Evolutionary conservation across 2,329 filamentous ascomycete species (phyloP).

Genomic region (Zopfia rhizophila): DNA sequence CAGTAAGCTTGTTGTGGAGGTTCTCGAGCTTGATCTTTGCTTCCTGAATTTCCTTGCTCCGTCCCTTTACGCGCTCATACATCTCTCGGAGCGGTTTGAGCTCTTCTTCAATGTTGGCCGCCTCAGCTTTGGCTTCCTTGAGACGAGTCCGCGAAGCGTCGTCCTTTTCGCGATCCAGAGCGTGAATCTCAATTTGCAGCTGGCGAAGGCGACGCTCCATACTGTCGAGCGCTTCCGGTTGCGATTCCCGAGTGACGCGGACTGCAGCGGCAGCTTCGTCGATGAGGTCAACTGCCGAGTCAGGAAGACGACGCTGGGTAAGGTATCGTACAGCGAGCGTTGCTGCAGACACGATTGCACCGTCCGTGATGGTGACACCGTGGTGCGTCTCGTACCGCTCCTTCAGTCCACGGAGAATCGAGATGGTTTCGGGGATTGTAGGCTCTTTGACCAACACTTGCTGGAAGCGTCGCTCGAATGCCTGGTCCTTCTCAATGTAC

Average conservation of each 20-base stretch:
- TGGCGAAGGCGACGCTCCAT: conserved; percentile 90
- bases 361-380: conserved; percentile 95
- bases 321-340: conserved; percentile 93
- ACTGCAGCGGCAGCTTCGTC: conserved; percentile 98
- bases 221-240: conserved; percentile 94
- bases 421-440: conserved; percentile 86
- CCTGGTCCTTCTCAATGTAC: conserved; percentile 98
- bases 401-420: conserved; percentile 97
- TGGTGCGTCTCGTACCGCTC: conserved; percentile 99
- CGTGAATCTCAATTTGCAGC: conserved; percentile 96
- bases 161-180: conserved; percentile 91
- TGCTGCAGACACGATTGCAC: conserved; percentile 90
- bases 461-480: conserved; percentile 98
- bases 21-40: conserved; percentile 95
- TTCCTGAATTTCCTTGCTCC: conserved; percentile 91
- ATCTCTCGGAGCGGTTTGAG: conserved; percentile 91
- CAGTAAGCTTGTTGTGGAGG: conserved; percentile 89
- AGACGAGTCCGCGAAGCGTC: conserved; percentile 89
- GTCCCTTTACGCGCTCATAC: conserved; percentile 91
- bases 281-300: conserved; percentile 95
- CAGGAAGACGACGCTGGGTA: conserved; percentile 87
- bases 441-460: conserved; percentile 98
- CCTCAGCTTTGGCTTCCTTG: conserved; percentile 84
- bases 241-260: conserved; percentile 92
- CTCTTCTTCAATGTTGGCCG: conserved; percentile 94